These are phyloP conservation scores for Chlamydomonas reinhardtii DNA, from an alignment of 163 green algal genomes.

Conservation along the genomic window DNA sequence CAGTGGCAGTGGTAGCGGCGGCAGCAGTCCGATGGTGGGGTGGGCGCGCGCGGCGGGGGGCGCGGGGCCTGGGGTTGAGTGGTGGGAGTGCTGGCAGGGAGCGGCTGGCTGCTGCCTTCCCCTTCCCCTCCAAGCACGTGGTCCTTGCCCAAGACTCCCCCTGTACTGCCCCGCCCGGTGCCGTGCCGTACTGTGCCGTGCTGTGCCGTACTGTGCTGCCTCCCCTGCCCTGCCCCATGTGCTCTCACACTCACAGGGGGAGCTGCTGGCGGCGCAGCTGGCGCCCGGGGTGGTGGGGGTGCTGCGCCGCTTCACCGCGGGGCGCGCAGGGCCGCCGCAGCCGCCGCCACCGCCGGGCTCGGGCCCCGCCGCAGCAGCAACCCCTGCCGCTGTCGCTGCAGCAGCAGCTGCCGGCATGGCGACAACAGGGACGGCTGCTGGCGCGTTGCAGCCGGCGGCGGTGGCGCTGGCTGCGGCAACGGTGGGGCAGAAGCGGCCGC, in stretches of 20 bases:
- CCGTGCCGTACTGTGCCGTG: too few species aligned
- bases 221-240: too few species aligned
- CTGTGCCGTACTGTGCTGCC: too few species aligned
- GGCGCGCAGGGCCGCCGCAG: background rate
- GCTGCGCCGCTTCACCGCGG: constrained; percentile 42
- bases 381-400: background rate
- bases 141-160: too few species aligned
- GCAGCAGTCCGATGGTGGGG: too few species aligned
- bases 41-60: background rate
- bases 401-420: background rate
- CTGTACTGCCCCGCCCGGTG: too few species aligned
- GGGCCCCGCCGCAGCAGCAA: background rate
- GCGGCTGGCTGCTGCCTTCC: too few species aligned
- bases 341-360: background rate
- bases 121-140: too few species aligned
- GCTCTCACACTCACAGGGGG: too few species aligned
- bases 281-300: constrained; percentile 41
- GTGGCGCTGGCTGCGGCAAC: background rate
- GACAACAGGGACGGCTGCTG: background rate
- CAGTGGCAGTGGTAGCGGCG: too few species aligned
- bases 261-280: constrained; percentile 48
- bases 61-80: too few species aligned
- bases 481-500: background rate
- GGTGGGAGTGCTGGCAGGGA: too few species aligned
- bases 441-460: background rate